These are phyloP conservation scores for Podaxis carcinomalis DNA, from an alignment of 768 basidiomycete species.

Conservation along the genomic window DNA sequence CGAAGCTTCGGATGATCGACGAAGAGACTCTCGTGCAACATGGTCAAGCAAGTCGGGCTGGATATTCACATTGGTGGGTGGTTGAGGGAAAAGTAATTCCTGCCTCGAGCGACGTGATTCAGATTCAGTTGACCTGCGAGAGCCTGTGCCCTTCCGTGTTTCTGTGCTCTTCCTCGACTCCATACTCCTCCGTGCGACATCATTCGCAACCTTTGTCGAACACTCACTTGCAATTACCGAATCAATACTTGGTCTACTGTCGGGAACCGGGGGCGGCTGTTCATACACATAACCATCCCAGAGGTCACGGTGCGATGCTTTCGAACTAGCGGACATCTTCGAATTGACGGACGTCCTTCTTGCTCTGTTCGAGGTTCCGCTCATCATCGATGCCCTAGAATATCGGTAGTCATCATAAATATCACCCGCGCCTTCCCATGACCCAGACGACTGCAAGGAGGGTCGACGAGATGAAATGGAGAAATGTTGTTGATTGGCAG, in stretches of 20 bases:
- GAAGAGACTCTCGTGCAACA: conserved; percentile 1
- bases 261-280: conserved; percentile 19
- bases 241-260: conserved; percentile 17
- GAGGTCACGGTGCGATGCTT: background rate
- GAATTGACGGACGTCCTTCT: background rate
- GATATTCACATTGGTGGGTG: conserved; percentile 3
- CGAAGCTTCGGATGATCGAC: conserved; percentile 7
- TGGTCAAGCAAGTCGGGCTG: conserved; percentile 5
- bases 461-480: conserved; percentile 18
- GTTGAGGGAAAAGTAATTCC: conserved; percentile 5
- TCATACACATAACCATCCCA: conserved; percentile 7
- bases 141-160: background rate
- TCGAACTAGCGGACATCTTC: conserved; percentile 1
- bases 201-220: background rate
- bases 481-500: background rate
- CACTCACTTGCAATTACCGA: conserved; percentile 6
- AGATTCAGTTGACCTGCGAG: conserved; percentile 3
- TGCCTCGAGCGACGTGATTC: conserved; percentile 4
- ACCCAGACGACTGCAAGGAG: conserved; percentile 24
- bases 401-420: conserved; percentile 83
- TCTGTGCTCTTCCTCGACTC: conserved; percentile 10
- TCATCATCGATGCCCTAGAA: conserved; percentile 52
- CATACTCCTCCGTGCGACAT: conserved; percentile 4
- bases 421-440: conserved; percentile 65
- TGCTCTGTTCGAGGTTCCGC: conserved; percentile 18